Evolutionary conservation across 495 filamentous ascomycete genomes (phyloP).

Genomic region (Parathielavia hyrcaniae): DNA sequence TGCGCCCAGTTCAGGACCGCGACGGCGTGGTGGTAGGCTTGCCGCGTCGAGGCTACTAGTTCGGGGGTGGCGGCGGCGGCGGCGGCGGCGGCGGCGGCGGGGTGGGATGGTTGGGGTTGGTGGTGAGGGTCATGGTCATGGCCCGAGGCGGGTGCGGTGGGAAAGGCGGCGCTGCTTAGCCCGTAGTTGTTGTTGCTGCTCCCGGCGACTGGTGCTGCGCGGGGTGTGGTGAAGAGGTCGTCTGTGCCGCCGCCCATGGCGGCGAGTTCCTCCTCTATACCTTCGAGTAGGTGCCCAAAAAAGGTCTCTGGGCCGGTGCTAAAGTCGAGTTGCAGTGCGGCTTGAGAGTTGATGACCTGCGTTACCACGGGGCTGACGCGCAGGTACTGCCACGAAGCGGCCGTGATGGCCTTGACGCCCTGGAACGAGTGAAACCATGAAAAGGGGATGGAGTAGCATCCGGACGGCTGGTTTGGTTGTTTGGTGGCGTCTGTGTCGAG

Average conservation of each 20-base stretch:
- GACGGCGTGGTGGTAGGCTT: constrained; percentile 51
- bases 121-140: not conserved
- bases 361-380: constrained; percentile 45
- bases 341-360: constrained; percentile 52
- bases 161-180: not conserved
- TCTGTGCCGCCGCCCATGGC: constrained; percentile 17
- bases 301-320: constrained; percentile 38
- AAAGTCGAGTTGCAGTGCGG: constrained; percentile 45
- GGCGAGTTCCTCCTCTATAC: constrained; percentile 45
- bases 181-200: not conserved
- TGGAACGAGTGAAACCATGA: constrained; percentile 57
- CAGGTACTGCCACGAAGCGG: constrained; percentile 49
- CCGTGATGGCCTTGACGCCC: constrained; percentile 50
- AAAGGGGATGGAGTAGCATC: constrained; percentile 44
- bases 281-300: constrained; percentile 47
- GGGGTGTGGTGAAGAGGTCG: not conserved
- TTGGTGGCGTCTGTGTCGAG: constrained; percentile 6
- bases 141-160: too few species aligned
- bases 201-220: not conserved
- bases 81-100: not conserved
- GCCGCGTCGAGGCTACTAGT: constrained; percentile 34
- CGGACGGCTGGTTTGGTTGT: constrained; percentile 12
- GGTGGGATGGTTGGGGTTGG: not conserved
- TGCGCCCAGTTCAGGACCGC: constrained; percentile 54
- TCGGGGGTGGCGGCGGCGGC: constrained; percentile 21